Evolutionary conservation across 306 rosid genomes (phyloP).

Genomic region (Lagenaria siceraria): DNA sequence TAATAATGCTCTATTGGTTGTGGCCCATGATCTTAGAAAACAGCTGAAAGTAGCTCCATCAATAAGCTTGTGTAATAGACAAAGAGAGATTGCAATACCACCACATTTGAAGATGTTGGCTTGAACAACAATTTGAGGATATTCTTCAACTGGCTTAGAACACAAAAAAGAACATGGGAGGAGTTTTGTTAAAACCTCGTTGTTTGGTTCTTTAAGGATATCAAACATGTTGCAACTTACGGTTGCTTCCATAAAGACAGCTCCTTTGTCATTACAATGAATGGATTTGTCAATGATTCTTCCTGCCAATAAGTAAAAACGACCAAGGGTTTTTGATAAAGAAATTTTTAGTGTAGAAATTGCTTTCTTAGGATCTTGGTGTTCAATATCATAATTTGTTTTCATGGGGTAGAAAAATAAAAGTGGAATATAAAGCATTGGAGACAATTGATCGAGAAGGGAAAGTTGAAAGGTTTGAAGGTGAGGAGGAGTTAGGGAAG

Average conservation of each 20-base stretch:
- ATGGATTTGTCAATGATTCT: conserved; percentile 17
- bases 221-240: background rate
- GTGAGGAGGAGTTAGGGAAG: conserved; percentile 31
- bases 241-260: conserved; percentile 20
- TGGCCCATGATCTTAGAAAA: conserved; percentile 5
- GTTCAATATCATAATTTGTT: background rate
- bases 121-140: background rate
- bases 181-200: background rate
- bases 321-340: conserved; percentile 23
- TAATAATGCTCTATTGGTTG: background rate
- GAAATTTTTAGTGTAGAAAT: conserved; percentile 26
- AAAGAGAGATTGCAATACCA: background rate
- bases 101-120: background rate
- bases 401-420: conserved; percentile 21
- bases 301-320: conserved; percentile 37
- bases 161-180: background rate
- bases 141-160: background rate
- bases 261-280: conserved; percentile 38
- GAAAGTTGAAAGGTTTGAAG: conserved; percentile 33
- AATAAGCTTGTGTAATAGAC: background rate
- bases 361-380: background rate
- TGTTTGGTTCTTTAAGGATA: background rate
- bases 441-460: conserved; percentile 38
- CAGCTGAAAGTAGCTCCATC: background rate
- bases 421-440: conserved; percentile 20